Base-by-base conservation (phyloP, 2,329 filamentous ascomycete genomes). In the Colletotrichum liriopes region DNA sequence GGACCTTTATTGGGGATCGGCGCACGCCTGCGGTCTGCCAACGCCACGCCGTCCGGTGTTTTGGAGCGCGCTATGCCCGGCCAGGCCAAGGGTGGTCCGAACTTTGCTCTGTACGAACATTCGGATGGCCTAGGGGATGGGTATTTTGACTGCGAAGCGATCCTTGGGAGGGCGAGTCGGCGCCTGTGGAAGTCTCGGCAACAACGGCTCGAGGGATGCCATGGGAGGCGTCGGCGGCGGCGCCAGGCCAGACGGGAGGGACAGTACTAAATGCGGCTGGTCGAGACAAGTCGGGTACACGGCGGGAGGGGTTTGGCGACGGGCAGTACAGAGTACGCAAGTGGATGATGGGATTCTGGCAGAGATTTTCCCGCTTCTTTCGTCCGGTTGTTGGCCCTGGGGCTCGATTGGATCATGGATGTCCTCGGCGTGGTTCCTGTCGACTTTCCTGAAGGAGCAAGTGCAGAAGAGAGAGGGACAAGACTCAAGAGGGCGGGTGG, bases 1-100 rank as follows among this genome's bases (percentile, higher is more conserved):
- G 26, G 35, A 35, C 35, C 23, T 61, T 52, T 60, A 54, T 70
- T 61, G 67, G 23, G 54, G 67, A 70, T 61, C 67, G 67, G 45
- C 62, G 62, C 43, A 59, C 54, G 54, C 39, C 63, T 60, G 62
- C 67, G 29, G 45, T 54, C 52, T 49, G 47, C 45, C 62, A 70
- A 59, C 54, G 62, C 62, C 62, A 67, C 67, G 47, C 39, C 45
- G 55, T 37, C 63, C 39, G 62, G 63, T 61, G 54, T 61, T 60
- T 67, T 70, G 67, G 67, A 39, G 29, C 37, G 45, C 32, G 37
- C 37, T 37, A 51, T 52, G 45, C 32, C 45, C 5, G 2, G 26
- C 45, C 32, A 52, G 61, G 67, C 29, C 47, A 45, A 64, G 64
- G 41, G 51, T 23, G 62, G 37, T n/a, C 35, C n/a, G 51, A 26